These are phyloP conservation scores for Austroboletus eburneus DNA, from an alignment of 768 basidiomycete genomes.

Conservation along the genomic window DNA sequence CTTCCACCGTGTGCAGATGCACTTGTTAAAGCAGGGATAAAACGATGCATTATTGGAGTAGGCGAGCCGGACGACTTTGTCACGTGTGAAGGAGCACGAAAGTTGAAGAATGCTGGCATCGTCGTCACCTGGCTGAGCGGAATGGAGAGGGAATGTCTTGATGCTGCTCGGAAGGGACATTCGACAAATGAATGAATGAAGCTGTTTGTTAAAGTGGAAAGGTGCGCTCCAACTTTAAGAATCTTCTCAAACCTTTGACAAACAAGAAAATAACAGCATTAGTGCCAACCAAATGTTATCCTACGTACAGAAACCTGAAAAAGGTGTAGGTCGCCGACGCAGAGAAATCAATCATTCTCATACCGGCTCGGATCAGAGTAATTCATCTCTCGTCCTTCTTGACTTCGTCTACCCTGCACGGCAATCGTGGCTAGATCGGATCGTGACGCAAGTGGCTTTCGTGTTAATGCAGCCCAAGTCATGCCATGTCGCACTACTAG, in stretches of 20 bases:
- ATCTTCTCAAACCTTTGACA: slow-evolving; percentile 2
- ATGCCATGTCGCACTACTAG: too few relatives aligned
- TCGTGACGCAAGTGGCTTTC: too few relatives aligned
- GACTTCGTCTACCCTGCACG: too few relatives aligned
- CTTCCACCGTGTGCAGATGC: slow-evolving; percentile 82
- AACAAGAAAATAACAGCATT: too few relatives aligned
- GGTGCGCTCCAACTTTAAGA: slow-evolving; percentile 2
- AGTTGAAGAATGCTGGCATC: slow-evolving; percentile 65
- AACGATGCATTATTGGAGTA: slow-evolving; percentile 81
- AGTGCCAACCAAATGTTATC: too few relatives aligned
- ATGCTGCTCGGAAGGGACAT: slow-evolving; percentile 67
- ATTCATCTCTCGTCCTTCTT: too few relatives aligned
- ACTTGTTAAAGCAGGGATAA: slow-evolving; percentile 66
- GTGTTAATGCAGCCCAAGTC: too few relatives aligned
- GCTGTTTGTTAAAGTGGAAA: not conserved
- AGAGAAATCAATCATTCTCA: too few relatives aligned
- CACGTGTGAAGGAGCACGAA: slow-evolving; percentile 79
- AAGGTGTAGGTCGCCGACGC: too few relatives aligned
- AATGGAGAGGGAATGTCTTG: slow-evolving; percentile 76
- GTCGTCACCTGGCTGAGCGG: slow-evolving; percentile 72
- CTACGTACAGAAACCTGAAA: too few relatives aligned
- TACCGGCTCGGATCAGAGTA: too few relatives aligned
- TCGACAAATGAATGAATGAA: not conserved
- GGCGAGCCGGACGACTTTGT: slow-evolving; percentile 95
- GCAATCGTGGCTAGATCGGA: too few relatives aligned